Conservation (phyloP, 2,329 filamentous ascomycete genomes). For the Penicillium sp. region DNA sequence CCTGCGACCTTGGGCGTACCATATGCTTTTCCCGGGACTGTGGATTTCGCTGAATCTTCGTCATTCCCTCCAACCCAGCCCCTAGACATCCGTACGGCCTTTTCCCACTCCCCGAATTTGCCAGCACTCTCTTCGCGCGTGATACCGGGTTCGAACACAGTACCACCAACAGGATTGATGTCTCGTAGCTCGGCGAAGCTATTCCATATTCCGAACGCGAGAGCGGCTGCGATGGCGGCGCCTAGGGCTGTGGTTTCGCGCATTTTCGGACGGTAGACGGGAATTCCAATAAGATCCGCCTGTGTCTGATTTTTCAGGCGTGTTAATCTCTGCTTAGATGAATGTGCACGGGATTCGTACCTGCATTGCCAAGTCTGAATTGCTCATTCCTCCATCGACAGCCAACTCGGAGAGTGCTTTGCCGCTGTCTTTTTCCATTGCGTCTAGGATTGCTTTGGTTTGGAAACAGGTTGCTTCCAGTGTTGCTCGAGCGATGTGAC, state of each 20-base stretch:
- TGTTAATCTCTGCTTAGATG: conserved; percentile 7
- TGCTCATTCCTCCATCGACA: conserved; percentile 86
- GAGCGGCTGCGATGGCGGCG: conserved; percentile 83
- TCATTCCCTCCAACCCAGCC: conserved; percentile 53
- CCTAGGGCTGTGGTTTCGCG: conserved; percentile 85
- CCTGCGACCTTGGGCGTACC: not conserved
- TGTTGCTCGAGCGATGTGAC: conserved; percentile 83
- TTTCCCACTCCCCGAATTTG: conserved; percentile 65
- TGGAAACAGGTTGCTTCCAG: conserved; percentile 90
- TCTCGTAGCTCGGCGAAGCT: conserved; percentile 67
- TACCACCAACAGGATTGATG: conserved; percentile 66
- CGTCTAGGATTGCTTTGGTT: conserved; percentile 84
- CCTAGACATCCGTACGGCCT: conserved; percentile 69
- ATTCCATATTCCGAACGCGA: conserved; percentile 73
- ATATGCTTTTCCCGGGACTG: not conserved
- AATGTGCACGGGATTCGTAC: conserved; percentile 32
- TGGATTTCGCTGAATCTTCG: not conserved
- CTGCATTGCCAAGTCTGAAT: conserved; percentile 85
- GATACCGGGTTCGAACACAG: conserved; percentile 65
- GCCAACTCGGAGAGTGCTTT: conserved; percentile 70
- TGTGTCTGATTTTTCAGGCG: conserved; percentile 52
- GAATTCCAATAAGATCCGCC: conserved; percentile 77
- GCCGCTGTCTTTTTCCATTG: conserved; percentile 82
- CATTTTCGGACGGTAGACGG: conserved; percentile 79
- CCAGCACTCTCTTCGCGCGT: conserved; percentile 48